Evolutionary conservation across 331 rosid genomes (phyloP).

Genomic region (Rosa hybrid): DNA sequence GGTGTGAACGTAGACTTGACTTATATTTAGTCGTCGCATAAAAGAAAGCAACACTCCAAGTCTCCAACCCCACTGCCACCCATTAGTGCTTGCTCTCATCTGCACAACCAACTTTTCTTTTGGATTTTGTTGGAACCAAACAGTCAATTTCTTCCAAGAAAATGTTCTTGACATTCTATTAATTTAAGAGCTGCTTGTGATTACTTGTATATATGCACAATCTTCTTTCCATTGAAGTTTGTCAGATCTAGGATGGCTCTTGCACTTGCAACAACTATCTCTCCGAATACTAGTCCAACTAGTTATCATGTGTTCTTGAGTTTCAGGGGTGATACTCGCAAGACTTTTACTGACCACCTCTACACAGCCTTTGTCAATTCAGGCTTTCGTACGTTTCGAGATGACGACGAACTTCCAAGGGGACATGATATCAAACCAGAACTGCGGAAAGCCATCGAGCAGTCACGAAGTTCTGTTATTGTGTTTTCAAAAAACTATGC

Average conservation of each 20-base stretch:
- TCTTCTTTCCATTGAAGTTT: neutral
- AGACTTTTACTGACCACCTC: slow-evolving; percentile 8
- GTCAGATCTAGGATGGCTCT: neutral
- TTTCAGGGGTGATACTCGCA: slow-evolving; percentile 11
- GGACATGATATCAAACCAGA: neutral
- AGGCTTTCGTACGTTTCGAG: neutral
- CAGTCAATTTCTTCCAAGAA: too few relatives aligned
- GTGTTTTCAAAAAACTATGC: neutral
- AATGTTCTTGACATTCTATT: too few relatives aligned
- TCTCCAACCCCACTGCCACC: too few relatives aligned
- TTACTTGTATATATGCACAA: too few relatives aligned
- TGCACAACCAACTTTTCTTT: too few relatives aligned
- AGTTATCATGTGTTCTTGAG: slow-evolving; percentile 13
- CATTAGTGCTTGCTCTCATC: too few relatives aligned
- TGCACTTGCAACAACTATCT: neutral
- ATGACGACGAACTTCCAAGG: neutral
- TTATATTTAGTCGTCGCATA: too few relatives aligned
- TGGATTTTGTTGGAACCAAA: too few relatives aligned
- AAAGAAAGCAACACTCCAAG: too few relatives aligned
- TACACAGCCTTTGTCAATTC: neutral
- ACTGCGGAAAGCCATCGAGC: neutral
- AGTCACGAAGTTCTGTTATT: neutral
- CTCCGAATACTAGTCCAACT: neutral
- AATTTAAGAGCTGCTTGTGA: too few relatives aligned
- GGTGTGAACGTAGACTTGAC: too few relatives aligned